These are phyloP conservation scores for Candida chauliodis DNA, from an alignment of 805 yeast genomes.

Conservation along the genomic window DNA sequence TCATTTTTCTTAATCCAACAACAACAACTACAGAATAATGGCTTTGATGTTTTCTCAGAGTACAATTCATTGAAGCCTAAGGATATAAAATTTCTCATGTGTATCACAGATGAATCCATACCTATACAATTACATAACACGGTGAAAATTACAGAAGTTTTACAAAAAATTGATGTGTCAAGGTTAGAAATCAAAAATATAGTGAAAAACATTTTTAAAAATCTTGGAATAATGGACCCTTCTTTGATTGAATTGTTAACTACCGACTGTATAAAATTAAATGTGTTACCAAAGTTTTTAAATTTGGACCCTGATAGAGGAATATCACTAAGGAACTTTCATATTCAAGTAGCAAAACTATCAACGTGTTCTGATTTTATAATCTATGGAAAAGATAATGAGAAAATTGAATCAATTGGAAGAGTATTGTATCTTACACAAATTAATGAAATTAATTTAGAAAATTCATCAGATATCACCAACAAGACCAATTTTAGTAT, in stretches of 20 bases:
- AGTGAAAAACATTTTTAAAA: slow-evolving; percentile 11
- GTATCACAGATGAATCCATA: slow-evolving; percentile 17
- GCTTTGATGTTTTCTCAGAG: slow-evolving; percentile 11
- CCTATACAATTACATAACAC: slow-evolving; percentile 44
- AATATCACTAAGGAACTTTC: slow-evolving; percentile 77
- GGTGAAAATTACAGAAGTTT: slow-evolving; percentile 50
- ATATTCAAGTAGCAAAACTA: slow-evolving; percentile 78
- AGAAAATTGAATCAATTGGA: slow-evolving; percentile 18
- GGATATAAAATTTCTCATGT: slow-evolving; percentile 38
- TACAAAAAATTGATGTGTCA: slow-evolving; percentile 46
- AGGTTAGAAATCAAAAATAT: slow-evolving; percentile 26
- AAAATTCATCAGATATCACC: slow-evolving; percentile 3
- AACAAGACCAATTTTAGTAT: slow-evolving; percentile 12
- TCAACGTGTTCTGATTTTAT: slow-evolving; percentile 72
- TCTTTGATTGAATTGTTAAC: slow-evolving; percentile 22
- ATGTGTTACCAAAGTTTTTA: slow-evolving; percentile 50
- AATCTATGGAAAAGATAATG: slow-evolving; percentile 58
- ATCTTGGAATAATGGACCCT: slow-evolving; percentile 7
- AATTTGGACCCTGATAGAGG: slow-evolving; percentile 69
- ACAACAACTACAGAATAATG: slow-evolving; percentile 13
- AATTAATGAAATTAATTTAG: slow-evolving; percentile 14
- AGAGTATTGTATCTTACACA: slow-evolving; percentile 39
- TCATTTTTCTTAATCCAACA: slow-evolving; percentile 38
- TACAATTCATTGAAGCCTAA: slow-evolving; percentile 20
- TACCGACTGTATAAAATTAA: slow-evolving; percentile 42